Conservation (phyloP, 2,329 filamentous ascomycete genomes). For the Paecilomyces formosus region DNA sequence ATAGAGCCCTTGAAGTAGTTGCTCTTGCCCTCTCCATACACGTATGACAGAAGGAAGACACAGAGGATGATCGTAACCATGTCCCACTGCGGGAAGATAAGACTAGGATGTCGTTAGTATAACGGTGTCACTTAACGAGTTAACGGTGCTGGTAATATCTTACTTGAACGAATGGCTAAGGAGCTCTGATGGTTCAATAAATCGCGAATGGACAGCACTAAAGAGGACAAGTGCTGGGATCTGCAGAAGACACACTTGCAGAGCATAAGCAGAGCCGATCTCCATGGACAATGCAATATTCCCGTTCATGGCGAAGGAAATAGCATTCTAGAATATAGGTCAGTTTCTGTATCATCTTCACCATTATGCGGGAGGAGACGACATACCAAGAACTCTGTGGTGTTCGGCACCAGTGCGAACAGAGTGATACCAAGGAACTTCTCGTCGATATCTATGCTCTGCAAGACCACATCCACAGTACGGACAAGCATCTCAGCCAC, state of each 20-base stretch:
- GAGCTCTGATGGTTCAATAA: conserved; percentile 48
- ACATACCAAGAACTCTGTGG: conserved; percentile 87
- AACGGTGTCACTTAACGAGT: not conserved
- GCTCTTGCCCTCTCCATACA: conserved; percentile 97
- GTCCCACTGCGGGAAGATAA: conserved; percentile 98
- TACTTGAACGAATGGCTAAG: conserved; percentile 48
- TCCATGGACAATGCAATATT: conserved; percentile 99
- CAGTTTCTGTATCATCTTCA: conserved; percentile 1
- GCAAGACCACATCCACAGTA: conserved; percentile 91
- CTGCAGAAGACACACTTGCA: conserved; percentile 92
- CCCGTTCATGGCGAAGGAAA: conserved; percentile 98
- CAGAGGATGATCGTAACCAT: conserved; percentile 96
- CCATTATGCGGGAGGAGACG: not conserved
- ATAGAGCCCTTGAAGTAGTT: conserved; percentile 99
- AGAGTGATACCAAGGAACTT: conserved; percentile 96
- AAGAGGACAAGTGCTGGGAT: conserved; percentile 89
- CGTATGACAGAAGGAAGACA: conserved; percentile 92
- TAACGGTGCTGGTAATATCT: conserved; percentile 12
- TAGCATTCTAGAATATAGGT: conserved; percentile 65
- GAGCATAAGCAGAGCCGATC: conserved; percentile 91
- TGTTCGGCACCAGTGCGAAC: conserved; percentile 95
- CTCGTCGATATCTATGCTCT: conserved; percentile 85
- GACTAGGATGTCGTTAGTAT: conserved; percentile 36
- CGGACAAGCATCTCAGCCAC: conserved; percentile 96
- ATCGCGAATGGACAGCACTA: conserved; percentile 64